Evolutionary conservation across 306 rosid genomes (phyloP).

Genomic region (Astragalus glycyphyllos): DNA sequence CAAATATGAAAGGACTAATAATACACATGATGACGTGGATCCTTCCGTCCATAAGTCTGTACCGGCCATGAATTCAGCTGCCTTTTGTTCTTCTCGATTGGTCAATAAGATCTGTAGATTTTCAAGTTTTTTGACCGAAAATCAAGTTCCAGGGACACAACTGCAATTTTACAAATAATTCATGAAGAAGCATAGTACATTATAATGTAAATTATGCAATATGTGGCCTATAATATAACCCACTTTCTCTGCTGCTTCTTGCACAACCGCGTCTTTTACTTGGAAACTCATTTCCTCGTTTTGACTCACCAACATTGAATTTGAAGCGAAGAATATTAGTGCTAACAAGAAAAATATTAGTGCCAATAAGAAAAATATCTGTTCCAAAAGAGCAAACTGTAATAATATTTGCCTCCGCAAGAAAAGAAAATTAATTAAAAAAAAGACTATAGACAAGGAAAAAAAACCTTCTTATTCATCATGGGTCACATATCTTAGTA

Average conservation of each 20-base stretch:
- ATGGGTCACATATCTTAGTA: too few species aligned
- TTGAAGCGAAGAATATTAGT: slow-evolving; percentile 3
- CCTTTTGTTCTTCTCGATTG: background rate
- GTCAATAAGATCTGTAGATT: background rate
- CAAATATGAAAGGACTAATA: background rate
- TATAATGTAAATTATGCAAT: too few species aligned
- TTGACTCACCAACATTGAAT: slow-evolving; percentile 42
- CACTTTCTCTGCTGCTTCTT: slow-evolving; percentile 23
- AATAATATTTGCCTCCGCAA: too few species aligned
- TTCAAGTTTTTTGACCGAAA: slow-evolving; percentile 6
- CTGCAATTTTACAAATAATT: background rate
- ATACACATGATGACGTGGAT: background rate
- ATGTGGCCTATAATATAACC: background rate
- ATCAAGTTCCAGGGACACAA: background rate
- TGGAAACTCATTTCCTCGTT: slow-evolving; percentile 39
- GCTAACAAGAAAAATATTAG: background rate
- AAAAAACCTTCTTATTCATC: too few species aligned
- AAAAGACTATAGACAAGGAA: too few species aligned
- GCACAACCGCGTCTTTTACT: slow-evolving; percentile 49
- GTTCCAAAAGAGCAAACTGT: too few species aligned
- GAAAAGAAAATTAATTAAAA: too few species aligned
- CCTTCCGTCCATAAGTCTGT: background rate
- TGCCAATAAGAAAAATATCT: too few species aligned
- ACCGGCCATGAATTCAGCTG: slow-evolving; percentile 23
- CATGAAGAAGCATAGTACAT: background rate